Percentiles rank a stretch among this genome's conserved stretches.
phyloP scores from a whole-genome alignment of 2,329 filamentous ascomycete species.

The Fusarium kyushuense region DNA sequence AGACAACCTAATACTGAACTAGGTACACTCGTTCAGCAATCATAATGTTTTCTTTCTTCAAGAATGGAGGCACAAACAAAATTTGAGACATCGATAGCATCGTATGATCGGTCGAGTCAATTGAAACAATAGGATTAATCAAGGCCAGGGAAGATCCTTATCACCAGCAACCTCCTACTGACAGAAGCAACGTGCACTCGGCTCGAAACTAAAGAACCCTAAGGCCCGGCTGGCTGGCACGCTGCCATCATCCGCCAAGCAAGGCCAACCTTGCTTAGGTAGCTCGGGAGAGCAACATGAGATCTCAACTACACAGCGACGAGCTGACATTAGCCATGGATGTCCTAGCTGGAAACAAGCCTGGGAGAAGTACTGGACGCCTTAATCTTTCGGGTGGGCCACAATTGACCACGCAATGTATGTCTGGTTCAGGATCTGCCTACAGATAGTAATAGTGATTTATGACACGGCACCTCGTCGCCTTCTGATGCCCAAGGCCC shows the following conservation, averaged over 20 bases:
- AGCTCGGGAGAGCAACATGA: background rate
- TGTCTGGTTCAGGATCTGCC: background rate
- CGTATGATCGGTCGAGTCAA: background rate
- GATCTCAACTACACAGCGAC: background rate
- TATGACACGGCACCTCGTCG: background rate
- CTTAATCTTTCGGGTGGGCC: background rate
- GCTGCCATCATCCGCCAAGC: background rate
- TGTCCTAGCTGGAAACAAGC: background rate
- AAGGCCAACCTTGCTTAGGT: constrained; percentile 14
- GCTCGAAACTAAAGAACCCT: background rate
- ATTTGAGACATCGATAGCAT: background rate
- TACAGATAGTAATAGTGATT: background rate
- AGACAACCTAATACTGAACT: background rate
- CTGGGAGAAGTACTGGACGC: background rate
- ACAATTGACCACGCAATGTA: background rate
- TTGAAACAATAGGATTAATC: background rate
- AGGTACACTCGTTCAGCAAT: background rate
- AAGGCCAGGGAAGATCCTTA: background rate
- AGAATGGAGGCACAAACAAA: background rate
- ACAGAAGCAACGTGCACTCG: background rate
- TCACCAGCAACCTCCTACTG: background rate
- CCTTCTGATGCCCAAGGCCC: background rate
- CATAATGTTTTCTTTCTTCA: background rate
- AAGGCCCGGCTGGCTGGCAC: background rate
- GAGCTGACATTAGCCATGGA: constrained; percentile 3